A percentile compares a stretch with the other conserved stretches of the same genome.
Conservation (phyloP, 2,329 filamentous ascomycete species). For the Mycosphaerelloides madeirae region DNA sequence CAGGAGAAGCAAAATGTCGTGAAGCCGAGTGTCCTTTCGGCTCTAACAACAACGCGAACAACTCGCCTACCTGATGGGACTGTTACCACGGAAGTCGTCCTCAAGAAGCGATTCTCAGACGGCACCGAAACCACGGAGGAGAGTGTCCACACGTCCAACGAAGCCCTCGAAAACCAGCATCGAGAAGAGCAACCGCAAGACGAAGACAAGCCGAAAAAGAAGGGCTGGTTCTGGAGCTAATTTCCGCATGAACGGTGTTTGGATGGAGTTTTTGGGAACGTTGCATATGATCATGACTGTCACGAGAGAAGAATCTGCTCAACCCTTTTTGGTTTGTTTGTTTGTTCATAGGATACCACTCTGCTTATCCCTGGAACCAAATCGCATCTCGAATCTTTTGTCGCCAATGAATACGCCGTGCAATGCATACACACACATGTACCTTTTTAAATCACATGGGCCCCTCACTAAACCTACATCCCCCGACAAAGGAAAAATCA, state of each 20-base stretch:
- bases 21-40: conserved; percentile 48
- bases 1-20: no score
- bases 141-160: conserved; percentile 43
- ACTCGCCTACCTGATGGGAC: conserved; percentile 53
- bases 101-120: conserved; percentile 57
- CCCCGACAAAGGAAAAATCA: no score
- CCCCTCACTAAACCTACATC: no score
- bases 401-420: no score
- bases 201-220: conserved; percentile 13
- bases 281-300: not conserved
- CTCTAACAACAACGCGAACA: conserved; percentile 54
- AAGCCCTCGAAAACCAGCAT: conserved; percentile 5
- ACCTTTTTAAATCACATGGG: no score
- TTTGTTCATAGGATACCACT: conserved; percentile 5
- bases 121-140: conserved; percentile 57
- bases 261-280: not conserved
- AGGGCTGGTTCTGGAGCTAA: conserved; percentile 36
- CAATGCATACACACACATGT: no score
- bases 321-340: not conserved
- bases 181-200: conserved; percentile 1
- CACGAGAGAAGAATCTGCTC: conserved; percentile 2
- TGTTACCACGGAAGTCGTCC: conserved; percentile 52
- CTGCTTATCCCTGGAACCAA: not conserved
- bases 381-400: no score
- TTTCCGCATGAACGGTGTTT: not conserved